phyloP scores from a whole-genome alignment of 768 basidiomycete species.

The Termitomyces sp. region DNA sequence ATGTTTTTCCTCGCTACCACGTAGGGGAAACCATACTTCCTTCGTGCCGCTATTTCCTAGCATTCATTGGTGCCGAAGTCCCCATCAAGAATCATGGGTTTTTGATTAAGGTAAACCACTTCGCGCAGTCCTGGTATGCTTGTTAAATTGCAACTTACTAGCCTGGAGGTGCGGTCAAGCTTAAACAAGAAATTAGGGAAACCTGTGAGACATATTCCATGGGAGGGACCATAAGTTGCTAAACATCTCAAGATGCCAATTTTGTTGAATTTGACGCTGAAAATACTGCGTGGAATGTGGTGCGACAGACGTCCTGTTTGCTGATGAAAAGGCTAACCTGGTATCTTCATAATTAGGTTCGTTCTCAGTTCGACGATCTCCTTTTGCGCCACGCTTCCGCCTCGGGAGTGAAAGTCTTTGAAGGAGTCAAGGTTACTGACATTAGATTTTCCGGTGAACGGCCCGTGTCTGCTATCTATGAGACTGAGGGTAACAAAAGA shows the following conservation, averaged over 20 bases:
- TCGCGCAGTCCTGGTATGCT: neutral
- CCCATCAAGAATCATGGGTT: slow-evolving; percentile 27
- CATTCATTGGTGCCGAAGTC: slow-evolving; percentile 25
- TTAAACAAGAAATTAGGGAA: slow-evolving; percentile 49
- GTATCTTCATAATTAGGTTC: slow-evolving; percentile 27
- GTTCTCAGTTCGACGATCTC: slow-evolving; percentile 54
- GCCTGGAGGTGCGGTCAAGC: slow-evolving; percentile 60
- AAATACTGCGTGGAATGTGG: slow-evolving; percentile 60
- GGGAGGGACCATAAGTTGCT: no score
- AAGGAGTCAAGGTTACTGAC: slow-evolving; percentile 37
- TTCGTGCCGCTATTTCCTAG: slow-evolving; percentile 25
- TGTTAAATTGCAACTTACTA: slow-evolving; percentile 16
- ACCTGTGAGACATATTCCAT: slow-evolving; percentile 37
- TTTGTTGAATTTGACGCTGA: slow-evolving; percentile 44
- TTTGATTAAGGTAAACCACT: slow-evolving; percentile 17
- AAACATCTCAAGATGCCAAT: slow-evolving; percentile 40
- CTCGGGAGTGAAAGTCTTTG: slow-evolving; percentile 43
- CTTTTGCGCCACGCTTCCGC: slow-evolving; percentile 48
- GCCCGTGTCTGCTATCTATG: slow-evolving; percentile 1
- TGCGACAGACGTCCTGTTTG: slow-evolving; percentile 17
- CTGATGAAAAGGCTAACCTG: neutral
- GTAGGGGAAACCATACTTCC: slow-evolving; percentile 31
- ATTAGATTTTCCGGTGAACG: slow-evolving; percentile 35
- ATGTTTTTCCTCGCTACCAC: slow-evolving; percentile 41
- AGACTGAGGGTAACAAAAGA: slow-evolving; percentile 14